Conservation (phyloP, 192 early-diverging fungal genomes). For the Gonapodya prolifera region DNA sequence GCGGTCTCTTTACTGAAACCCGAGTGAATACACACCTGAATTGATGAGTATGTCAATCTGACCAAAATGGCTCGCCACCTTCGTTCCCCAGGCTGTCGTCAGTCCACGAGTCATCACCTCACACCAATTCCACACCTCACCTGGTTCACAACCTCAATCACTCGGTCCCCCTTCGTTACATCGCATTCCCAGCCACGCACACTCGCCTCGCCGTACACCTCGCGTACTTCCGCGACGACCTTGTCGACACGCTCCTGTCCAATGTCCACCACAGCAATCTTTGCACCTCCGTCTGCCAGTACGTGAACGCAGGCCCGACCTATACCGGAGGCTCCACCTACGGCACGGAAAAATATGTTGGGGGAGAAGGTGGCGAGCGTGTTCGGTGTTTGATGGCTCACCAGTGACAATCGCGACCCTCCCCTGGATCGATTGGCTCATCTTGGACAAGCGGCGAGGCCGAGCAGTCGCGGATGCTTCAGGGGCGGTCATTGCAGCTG, state of each 20-base stretch:
- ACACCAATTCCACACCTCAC: neutral
- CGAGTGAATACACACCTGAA: neutral
- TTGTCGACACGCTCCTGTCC: neutral
- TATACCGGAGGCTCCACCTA: neutral
- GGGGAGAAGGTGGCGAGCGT: too few relatives aligned
- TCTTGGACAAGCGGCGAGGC: neutral
- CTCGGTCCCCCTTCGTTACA: neutral
- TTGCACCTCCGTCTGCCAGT: neutral
- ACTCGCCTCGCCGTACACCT: neutral
- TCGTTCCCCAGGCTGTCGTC: too few relatives aligned
- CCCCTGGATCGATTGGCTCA: neutral
- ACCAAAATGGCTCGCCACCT: neutral
- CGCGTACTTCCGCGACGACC: neutral
- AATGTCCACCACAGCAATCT: conserved; percentile 2
- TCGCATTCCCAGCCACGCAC: neutral
- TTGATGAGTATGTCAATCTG: conserved; percentile 2
- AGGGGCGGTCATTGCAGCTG: too few relatives aligned
- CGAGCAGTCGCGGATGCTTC: neutral
- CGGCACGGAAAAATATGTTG: neutral
- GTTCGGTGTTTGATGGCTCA: too few relatives aligned
- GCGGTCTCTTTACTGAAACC: too few relatives aligned
- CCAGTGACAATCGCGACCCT: conserved; percentile 2
- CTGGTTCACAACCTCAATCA: neutral
- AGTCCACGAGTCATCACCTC: neutral
- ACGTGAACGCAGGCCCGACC: neutral